Evolutionary conservation across 2,329 filamentous ascomycete genomes (phyloP), one percentile per base, ranked within the genome.

Genomic region (Nannizziopsis barbatae): DNA sequence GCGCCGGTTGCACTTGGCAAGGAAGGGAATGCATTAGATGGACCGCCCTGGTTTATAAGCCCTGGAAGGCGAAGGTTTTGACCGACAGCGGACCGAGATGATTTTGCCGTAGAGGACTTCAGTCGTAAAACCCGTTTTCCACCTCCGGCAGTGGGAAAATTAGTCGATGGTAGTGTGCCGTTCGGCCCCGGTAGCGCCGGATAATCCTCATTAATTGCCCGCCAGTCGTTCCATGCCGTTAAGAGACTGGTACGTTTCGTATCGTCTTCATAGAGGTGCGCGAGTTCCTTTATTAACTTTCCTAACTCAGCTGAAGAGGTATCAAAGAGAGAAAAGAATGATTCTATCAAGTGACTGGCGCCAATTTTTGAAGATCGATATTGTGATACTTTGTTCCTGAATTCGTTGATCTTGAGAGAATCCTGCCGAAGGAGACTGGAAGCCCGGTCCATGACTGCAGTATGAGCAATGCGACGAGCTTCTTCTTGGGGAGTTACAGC

Each of bases 171-270:
- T 33, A 81, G 75, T 66, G 83, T 78, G 44, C 83, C 83, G 47
- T 77, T 76, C 0, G 86, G 75, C 0, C 84, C 83, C 1, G 90
- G 89, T 0, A 96, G 72, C 1, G 85, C 86, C 0, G 90, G 90
- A 57, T 95, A 96, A 63, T 95, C 89, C 65, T 95, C 89, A 56
- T 94, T 93, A 67, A 94, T 92, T 33, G 88, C 88, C 41, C 86
- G 86, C 86, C 90, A 95, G 66, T 95, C 86, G 57, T 87, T 86
- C 88, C 90, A 95, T 1, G 89, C 86, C 58, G 83, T 83, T 20
- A 88, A 77, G 2, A 98, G 70, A 0, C 72, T 74, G 45, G 83
- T 81, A 1, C 80, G 80, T 62, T 94, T 95, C 14, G 65, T 62
- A 43, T 83, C 75, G 56, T 93, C 83, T 57, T 98, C 90, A 58